Percentiles rank a stretch among this genome's conserved stretches.
Evolutionary conservation across 306 rosid species (phyloP).

Genomic region (Sicyos edulis): DNA sequence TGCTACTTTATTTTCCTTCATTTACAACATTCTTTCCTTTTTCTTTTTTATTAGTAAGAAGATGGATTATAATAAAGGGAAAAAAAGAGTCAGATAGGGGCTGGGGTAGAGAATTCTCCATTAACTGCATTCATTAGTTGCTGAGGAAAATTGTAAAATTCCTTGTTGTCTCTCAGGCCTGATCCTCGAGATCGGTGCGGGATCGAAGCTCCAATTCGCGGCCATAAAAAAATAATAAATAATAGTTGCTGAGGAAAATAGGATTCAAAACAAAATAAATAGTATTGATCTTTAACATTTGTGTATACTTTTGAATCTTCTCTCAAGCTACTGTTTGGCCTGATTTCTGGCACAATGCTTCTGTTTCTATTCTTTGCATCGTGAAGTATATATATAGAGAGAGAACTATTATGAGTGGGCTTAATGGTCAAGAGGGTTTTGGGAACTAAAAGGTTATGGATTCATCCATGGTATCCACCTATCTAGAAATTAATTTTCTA

Average conservation of each 20-base stretch:
- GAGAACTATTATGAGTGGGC: not conserved
- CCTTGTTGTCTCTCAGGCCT: no score
- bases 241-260: no score
- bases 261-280: not conserved
- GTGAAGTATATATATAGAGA: not conserved
- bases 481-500: no score
- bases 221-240: no score
- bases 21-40: constrained; percentile 1
- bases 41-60: not conserved
- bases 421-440: no score
- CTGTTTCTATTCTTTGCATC: not conserved
- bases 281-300: not conserved
- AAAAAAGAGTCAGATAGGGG: not conserved
- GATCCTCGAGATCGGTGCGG: no score
- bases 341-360: not conserved
- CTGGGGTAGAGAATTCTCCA: not conserved
- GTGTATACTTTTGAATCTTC: constrained; percentile 1
- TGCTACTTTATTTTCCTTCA: constrained; percentile 5
- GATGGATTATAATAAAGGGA: not conserved
- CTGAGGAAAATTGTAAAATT: constrained; percentile 7
- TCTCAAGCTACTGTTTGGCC: constrained; percentile 5
- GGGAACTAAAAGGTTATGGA: no score
- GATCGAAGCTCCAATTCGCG: no score
- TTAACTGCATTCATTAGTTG: constrained; percentile 5
- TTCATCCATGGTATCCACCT: no score